A percentile compares a stretch with the other conserved stretches of the same genome.
Conservation (phyloP, 2,329 filamentous ascomycete genomes). For the Chrysoporthe puriensis region DNA sequence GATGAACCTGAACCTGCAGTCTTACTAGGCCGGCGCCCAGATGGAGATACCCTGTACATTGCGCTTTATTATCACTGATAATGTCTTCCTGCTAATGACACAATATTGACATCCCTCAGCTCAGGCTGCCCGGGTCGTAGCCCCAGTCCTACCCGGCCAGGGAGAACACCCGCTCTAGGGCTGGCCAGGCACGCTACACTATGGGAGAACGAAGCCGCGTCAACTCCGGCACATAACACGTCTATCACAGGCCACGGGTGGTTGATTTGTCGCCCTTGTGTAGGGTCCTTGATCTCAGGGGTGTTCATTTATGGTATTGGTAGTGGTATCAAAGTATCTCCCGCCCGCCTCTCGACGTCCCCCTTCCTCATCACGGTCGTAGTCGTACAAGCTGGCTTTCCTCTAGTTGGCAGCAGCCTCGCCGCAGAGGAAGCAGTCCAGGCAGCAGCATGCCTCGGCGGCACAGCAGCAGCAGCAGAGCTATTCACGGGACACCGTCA, state of each 20-base stretch:
- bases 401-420: conserved; percentile 16
- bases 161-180: too few relatives aligned
- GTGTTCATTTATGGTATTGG: conserved; percentile 1
- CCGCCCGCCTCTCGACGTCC: neutral
- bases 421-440: conserved; percentile 23
- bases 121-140: neutral
- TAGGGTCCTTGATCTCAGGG: neutral
- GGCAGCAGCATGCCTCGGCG: conserved; percentile 16
- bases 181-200: neutral
- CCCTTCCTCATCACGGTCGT: conserved; percentile 7
- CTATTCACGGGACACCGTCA: neutral
- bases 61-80: neutral
- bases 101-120: neutral
- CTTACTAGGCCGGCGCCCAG: neutral
- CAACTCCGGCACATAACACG: too few relatives aligned
- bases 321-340: conserved; percentile 11
- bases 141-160: too few relatives aligned
- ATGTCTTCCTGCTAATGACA: neutral
- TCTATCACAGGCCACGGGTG: neutral
- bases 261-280: neutral
- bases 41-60: conserved; percentile 4
- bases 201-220: neutral
- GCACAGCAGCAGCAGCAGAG: conserved; percentile 19
- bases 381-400: conserved; percentile 1
- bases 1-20: conserved; percentile 4